Conservation (phyloP, 345 rosid species). For the Psidium friedrichsthalianum region DNA sequence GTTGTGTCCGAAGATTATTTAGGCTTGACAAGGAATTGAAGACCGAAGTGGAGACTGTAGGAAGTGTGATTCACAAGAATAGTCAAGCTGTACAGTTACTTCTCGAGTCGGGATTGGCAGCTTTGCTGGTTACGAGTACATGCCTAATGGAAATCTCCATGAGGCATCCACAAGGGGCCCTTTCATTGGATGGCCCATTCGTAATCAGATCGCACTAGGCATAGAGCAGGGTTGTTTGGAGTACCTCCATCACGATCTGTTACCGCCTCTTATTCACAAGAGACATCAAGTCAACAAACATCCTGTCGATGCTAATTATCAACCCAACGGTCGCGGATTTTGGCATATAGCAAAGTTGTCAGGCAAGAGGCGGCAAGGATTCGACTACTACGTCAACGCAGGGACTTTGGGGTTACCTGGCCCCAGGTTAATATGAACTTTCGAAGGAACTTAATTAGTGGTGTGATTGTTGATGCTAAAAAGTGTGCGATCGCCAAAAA, state of each 20-base stretch:
- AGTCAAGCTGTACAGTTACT: conserved; percentile 69
- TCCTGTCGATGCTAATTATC: conserved; percentile 61
- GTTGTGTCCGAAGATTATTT: conserved; percentile 34
- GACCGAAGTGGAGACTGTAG: conserved; percentile 86
- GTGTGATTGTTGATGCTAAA: background rate
- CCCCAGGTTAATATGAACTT: conserved; percentile 51
- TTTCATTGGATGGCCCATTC: conserved; percentile 63
- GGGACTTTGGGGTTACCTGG: conserved; percentile 95
- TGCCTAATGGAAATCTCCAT: conserved; percentile 89
- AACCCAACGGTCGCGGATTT: conserved; percentile 92
- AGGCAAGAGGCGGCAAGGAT: conserved; percentile 73
- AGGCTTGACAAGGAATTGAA: conserved; percentile 45
- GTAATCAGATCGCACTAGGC: conserved; percentile 83
- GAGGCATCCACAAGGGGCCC: conserved; percentile 67
- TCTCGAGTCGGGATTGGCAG: conserved; percentile 60
- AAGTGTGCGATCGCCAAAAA: background rate
- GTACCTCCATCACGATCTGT: conserved; percentile 83
- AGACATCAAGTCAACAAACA: conserved; percentile 87
- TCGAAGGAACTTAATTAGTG: background rate
- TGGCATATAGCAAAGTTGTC: conserved; percentile 90
- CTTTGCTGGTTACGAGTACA: conserved; percentile 81
- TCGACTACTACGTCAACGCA: conserved; percentile 74
- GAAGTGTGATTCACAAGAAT: conserved; percentile 81
- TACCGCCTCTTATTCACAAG: conserved; percentile 71
- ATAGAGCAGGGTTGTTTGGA: conserved; percentile 87